Evolutionary conservation across 495 filamentous ascomycete species (phyloP), one percentile per base, ranked within the genome.

Genomic region (Penicillium turbatum): DNA sequence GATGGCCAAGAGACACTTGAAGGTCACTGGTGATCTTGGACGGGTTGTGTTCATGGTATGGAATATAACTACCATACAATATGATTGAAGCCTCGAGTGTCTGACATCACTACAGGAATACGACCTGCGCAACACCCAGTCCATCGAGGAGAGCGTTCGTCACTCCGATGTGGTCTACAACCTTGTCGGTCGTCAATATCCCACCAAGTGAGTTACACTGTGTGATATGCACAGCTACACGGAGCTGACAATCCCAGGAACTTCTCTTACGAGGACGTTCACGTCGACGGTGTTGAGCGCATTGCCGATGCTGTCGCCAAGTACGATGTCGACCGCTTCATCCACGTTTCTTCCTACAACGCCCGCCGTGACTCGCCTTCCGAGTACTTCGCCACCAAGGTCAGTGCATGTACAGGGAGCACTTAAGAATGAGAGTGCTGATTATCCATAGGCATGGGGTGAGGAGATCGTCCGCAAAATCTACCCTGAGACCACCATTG

Each of bases 101-200:
- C 64, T 67, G 39, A 67, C 48, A 24, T 19, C 16, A 0, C 11
- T 31, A 26, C 57, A 90, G 90, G 93, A 98, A 83, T 93, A 87
- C 73, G 93, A 98, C 67, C 79, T 99, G 51, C 85, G 85, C 62
- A 99, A 99, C 75, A 97, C 90, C 43, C 81, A 87, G 61, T 97
- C 92, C 17, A 91, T 99, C 60, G 93, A 99, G 70, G 92, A 93
- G 73, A 91, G 87, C 59, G 92, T 99, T 36, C 82, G 93, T 65
- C 93, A 99, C 73, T 96, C 91, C 29, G 93, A 99, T 63, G 84
- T 96, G 46, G 93, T 99, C 41, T 97, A 91, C 79, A 99, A 97
- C 72, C 81, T 99, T 57, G 78, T 96, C 57, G 93, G 93, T 46
- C 87, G 92, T 27, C 85, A 89, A 64, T 97, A 97, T 64, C 88